These are phyloP conservation scores for Zarea fungicola DNA, from an alignment of 2,329 filamentous ascomycete genomes.

Conservation along the genomic window DNA sequence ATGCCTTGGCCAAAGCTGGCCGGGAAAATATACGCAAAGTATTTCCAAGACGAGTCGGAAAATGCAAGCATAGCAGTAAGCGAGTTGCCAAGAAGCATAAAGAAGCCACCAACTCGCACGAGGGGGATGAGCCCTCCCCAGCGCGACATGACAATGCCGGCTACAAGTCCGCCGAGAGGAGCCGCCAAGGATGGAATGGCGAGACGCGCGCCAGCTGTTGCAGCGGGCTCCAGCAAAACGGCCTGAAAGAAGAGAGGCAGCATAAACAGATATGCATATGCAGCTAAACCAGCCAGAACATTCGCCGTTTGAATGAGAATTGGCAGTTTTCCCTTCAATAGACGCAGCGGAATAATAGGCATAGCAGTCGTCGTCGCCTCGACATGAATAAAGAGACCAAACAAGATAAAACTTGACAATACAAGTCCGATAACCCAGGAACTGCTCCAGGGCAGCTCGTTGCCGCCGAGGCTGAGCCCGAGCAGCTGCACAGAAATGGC, in stretches of 20 bases:
- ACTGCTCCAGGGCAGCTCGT: constrained; percentile 48
- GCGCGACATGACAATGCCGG: constrained; percentile 55
- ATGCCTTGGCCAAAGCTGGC: constrained; percentile 57
- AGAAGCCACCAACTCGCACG: constrained; percentile 43
- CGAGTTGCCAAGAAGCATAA: constrained; percentile 50
- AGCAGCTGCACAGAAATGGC: constrained; percentile 54
- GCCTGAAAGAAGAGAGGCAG: constrained; percentile 67
- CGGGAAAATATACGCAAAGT: constrained; percentile 52
- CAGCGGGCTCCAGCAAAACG: constrained; percentile 58
- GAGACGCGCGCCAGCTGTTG: constrained; percentile 58
- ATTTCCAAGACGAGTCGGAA: constrained; percentile 48
- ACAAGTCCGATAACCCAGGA: constrained; percentile 42
- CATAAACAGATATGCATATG: constrained; percentile 65
- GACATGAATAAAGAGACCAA: constrained; percentile 40
- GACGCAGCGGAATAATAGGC: constrained; percentile 49
- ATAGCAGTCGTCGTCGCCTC: constrained; percentile 46
- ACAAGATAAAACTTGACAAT: constrained; percentile 36
- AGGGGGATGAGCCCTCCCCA: constrained; percentile 47
- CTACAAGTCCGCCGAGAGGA: constrained; percentile 50
- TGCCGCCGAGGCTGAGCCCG: constrained; percentile 51
- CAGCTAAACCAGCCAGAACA: constrained; percentile 54
- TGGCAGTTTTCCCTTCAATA: constrained; percentile 51
- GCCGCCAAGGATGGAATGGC: constrained; percentile 57
- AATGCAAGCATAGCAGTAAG: constrained; percentile 46
- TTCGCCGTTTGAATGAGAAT: constrained; percentile 54